Percentiles rank a stretch among this genome's conserved stretches.
These are phyloP conservation scores for Stachybotrys elegans DNA, from an alignment of 2,329 filamentous ascomycete species.

Conservation along the genomic window DNA sequence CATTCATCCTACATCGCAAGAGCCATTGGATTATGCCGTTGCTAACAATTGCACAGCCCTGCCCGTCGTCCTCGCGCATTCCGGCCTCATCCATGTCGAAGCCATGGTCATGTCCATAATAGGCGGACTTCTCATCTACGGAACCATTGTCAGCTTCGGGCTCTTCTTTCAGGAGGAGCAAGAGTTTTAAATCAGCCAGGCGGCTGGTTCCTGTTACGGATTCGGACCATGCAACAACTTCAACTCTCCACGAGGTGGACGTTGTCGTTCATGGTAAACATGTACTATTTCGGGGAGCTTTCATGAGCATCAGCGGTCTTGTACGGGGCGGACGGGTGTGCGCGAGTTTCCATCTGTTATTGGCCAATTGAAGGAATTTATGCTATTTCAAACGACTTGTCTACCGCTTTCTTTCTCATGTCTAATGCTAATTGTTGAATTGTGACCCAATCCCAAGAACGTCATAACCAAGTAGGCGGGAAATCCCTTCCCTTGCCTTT, in stretches of 20 bases:
- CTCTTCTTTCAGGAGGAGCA: constrained; percentile 99
- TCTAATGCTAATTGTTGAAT: background rate
- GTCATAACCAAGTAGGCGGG: background rate
- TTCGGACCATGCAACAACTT: no score
- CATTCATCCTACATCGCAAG: background rate
- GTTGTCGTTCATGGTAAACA: background rate
- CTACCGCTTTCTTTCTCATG: background rate
- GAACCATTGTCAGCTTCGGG: constrained; percentile 95
- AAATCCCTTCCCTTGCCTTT: constrained; percentile 1
- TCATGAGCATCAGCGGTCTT: background rate
- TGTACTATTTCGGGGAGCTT: background rate
- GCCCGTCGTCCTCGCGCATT: constrained; percentile 82
- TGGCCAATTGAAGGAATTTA: no score
- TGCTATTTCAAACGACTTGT: background rate
- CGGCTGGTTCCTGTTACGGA: no score
- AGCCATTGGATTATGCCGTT: background rate
- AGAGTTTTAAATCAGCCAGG: constrained; percentile 64
- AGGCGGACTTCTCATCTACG: constrained; percentile 91
- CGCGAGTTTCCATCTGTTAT: no score
- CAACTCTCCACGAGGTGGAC: background rate
- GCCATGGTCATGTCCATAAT: constrained; percentile 95
- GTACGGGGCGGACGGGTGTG: no score
- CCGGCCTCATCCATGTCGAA: constrained; percentile 71
- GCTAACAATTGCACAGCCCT: constrained; percentile 57
- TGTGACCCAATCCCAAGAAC: background rate